phyloP scores from a whole-genome alignment of 2,329 filamentous ascomycete species.

The Talaromyces verruculosus region DNA sequence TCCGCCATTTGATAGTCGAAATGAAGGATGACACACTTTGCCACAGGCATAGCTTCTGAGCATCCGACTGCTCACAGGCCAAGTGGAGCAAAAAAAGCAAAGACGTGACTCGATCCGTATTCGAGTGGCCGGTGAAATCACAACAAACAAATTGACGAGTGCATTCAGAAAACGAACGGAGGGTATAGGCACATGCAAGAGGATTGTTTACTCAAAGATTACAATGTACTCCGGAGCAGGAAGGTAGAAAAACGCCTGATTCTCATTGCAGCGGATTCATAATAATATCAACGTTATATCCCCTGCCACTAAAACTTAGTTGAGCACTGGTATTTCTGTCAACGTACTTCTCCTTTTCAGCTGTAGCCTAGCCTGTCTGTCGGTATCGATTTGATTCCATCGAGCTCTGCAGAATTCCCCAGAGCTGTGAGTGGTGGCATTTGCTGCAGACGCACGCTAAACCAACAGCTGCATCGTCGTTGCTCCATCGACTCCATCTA shows the following conservation, averaged over 20 bases:
- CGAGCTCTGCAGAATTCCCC: constrained; percentile 19
- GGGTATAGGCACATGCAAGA: neutral
- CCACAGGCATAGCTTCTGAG: neutral
- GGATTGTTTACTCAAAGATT: neutral
- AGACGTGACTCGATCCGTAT: neutral
- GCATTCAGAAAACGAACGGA: neutral
- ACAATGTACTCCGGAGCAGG: neutral
- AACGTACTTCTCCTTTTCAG: constrained; percentile 6
- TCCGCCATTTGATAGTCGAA: neutral
- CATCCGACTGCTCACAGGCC: constrained; percentile 14
- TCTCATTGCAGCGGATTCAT: neutral
- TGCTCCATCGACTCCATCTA: neutral
- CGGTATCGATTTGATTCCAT: constrained; percentile 30
- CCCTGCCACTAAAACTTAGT: constrained; percentile 4
- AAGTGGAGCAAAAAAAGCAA: constrained; percentile 19
- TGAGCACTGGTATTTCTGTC: neutral
- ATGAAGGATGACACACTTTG: neutral
- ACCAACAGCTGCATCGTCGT: neutral
- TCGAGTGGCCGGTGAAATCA: constrained; percentile 8
- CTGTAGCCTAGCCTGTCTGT: constrained; percentile 20
- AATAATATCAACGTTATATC: constrained; percentile 6
- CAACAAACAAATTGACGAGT: neutral
- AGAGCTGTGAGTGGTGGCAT: constrained; percentile 33
- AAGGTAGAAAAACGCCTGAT: neutral
- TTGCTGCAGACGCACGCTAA: neutral